Evolutionary conservation across 345 rosid species (phyloP).

Genomic region (Dipteronia dyeriana): DNA sequence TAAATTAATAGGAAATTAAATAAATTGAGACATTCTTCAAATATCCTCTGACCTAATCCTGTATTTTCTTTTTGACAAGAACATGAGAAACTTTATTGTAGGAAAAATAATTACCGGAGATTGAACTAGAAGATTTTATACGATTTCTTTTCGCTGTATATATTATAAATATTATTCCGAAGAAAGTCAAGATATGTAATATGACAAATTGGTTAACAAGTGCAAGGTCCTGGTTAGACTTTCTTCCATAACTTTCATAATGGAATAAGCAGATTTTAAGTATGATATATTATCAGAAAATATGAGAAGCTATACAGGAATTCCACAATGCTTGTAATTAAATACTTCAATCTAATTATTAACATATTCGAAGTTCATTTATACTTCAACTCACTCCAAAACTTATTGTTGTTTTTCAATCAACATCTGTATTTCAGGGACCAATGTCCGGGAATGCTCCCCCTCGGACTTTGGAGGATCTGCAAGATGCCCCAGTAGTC

Average conservation of each 20-base stretch:
- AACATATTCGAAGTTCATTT: background rate
- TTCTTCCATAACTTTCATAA: background rate
- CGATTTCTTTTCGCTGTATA: background rate
- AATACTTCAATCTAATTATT: background rate
- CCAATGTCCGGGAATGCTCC: background rate
- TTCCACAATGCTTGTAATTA: background rate
- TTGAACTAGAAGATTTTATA: too few relatives aligned
- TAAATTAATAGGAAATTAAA: background rate
- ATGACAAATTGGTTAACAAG: background rate
- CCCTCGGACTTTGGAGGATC: background rate
- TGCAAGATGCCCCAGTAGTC: background rate
- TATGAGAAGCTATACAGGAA: background rate
- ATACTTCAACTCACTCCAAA: background rate
- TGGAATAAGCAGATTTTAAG: background rate
- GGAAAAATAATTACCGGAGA: background rate
- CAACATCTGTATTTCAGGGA: constrained; percentile 12
- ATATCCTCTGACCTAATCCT: background rate
- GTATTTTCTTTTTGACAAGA: background rate
- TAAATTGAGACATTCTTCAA: background rate
- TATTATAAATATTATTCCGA: too few relatives aligned
- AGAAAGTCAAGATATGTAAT: background rate
- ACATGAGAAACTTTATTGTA: background rate
- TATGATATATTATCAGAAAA: background rate
- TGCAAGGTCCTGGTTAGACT: background rate
- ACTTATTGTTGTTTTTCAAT: background rate